These are phyloP conservation scores for Monotropa hypopitys DNA, from an alignment of 179 eudicot genomes.

Conservation along the genomic window DNA sequence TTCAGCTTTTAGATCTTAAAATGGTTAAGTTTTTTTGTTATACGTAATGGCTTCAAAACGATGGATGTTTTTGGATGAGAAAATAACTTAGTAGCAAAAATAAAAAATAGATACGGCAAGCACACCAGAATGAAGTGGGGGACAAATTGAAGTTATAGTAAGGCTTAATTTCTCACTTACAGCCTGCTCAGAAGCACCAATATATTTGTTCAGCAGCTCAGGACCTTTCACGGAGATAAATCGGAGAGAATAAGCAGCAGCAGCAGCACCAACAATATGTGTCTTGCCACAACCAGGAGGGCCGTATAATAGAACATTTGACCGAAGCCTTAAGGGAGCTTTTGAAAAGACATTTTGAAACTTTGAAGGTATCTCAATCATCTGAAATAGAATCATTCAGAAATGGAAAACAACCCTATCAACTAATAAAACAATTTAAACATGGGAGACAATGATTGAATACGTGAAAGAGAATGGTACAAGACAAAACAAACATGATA, in stretches of 20 bases:
- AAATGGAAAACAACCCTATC: neutral
- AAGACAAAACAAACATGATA: neutral
- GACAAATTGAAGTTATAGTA: neutral
- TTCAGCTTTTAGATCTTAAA: too few relatives aligned
- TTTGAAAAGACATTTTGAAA: constrained; percentile 69
- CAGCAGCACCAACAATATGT: constrained; percentile 97
- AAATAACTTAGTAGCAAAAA: neutral
- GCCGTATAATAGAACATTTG: constrained; percentile 89
- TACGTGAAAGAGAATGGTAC: neutral
- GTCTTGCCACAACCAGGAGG: constrained; percentile 99
- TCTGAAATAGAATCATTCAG: constrained; percentile 26
- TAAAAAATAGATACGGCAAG: too few relatives aligned
- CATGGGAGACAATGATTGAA: neutral
- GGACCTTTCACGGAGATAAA: constrained; percentile 95
- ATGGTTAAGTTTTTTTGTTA: too few relatives aligned
- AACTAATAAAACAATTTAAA: neutral
- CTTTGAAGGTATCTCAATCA: constrained; percentile 91
- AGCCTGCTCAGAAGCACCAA: constrained; percentile 99
- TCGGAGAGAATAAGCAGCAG: constrained; percentile 85
- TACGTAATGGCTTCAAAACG: too few relatives aligned
- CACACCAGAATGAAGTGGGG: neutral
- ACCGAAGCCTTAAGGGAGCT: constrained; percentile 73
- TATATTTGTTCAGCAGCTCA: constrained; percentile 87
- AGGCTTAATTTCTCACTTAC: constrained; percentile 33
- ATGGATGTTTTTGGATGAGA: neutral